Evolutionary conservation across 73 alveolate genomes (phyloP).

Genomic region (Paramecium sonneborni): DNA sequence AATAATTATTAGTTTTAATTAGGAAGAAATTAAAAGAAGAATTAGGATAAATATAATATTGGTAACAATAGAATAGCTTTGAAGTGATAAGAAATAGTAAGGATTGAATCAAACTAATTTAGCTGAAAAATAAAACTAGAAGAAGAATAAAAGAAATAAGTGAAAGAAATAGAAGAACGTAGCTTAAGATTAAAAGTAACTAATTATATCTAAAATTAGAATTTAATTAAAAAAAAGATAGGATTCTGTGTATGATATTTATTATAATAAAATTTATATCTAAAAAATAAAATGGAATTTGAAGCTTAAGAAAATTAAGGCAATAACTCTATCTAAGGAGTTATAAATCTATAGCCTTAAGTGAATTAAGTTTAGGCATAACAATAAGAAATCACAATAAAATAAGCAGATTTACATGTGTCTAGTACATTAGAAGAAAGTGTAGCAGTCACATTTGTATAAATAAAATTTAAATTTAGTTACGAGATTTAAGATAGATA

Average conservation of each 20-base stretch:
- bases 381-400: neutral
- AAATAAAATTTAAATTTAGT: neutral
- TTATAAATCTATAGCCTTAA: neutral
- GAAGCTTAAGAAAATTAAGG: neutral
- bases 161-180: too few relatives aligned
- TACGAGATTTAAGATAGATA: slow-evolving; percentile 88
- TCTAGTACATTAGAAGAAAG: slow-evolving; percentile 63
- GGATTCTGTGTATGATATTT: neutral
- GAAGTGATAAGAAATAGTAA: neutral
- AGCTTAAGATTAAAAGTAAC: neutral
- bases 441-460: slow-evolving; percentile 48
- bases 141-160: too few relatives aligned
- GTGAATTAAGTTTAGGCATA: neutral
- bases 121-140: neutral
- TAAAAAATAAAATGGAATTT: neutral
- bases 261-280: neutral
- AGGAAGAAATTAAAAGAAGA: neutral
- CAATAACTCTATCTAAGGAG: neutral
- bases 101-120: too few relatives aligned
- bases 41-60: neutral
- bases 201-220: neutral
- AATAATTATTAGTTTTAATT: neutral
- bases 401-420: neutral
- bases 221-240: neutral
- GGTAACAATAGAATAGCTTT: too few relatives aligned